Evolutionary conservation across 176 grass and related monocot genomes (phyloP).

Genomic region (Musa acuminata): DNA sequence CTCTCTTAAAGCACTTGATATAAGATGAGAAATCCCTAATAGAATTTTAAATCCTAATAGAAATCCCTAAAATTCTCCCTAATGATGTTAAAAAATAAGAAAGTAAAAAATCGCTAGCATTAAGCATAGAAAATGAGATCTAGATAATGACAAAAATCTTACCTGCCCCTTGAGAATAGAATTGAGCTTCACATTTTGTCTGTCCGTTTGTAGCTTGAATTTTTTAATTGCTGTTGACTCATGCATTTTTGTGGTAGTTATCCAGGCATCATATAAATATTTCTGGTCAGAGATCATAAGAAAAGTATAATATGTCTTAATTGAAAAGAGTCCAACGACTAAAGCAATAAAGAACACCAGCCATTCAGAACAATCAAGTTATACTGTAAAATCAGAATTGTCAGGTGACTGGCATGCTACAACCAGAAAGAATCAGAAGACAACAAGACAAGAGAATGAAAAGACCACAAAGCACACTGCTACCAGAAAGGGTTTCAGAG

Average conservation of each 20-base stretch:
- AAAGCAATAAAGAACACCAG: not conserved
- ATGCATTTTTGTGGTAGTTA: conserved; percentile 60
- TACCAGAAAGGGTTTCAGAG: not conserved
- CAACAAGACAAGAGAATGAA: not conserved
- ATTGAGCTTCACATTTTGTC: conserved; percentile 65
- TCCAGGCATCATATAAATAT: conserved; percentile 81
- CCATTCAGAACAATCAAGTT: not conserved
- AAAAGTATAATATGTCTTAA: not conserved
- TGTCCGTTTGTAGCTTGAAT: conserved; percentile 57
- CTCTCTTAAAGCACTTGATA: too few relatives aligned
- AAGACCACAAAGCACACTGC: not conserved
- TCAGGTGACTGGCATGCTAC: not conserved
- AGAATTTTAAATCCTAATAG: too few relatives aligned
- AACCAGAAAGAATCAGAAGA: not conserved
- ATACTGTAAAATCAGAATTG: not conserved
- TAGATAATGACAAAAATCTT: conserved; percentile 24
- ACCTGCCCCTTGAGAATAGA: conserved; percentile 78
- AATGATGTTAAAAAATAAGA: not conserved
- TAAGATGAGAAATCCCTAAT: too few relatives aligned
- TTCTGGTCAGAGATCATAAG: conserved; percentile 41
- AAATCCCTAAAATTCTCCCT: too few relatives aligned
- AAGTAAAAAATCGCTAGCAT: not conserved
- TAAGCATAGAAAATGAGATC: not conserved
- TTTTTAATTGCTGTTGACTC: conserved; percentile 69
- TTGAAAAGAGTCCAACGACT: not conserved